Conservation (phyloP, 352 stramenopile genomes). For the Plasmopara halstedii region DNA sequence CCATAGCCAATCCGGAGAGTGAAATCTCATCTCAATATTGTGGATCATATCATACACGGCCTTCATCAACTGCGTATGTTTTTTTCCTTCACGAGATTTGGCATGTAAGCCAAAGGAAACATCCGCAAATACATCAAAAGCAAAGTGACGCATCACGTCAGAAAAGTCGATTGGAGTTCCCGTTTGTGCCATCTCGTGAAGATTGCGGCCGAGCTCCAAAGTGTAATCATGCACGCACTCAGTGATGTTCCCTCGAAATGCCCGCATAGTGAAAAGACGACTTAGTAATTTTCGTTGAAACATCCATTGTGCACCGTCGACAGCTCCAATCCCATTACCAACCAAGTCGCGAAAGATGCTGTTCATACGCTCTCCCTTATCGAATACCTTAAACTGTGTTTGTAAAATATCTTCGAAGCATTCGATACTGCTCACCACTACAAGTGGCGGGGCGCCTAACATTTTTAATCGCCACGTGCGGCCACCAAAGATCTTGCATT, state of each 20-base stretch:
- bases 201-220: constrained; percentile 16
- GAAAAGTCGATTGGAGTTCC: constrained; percentile 19
- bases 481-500: constrained; percentile 29
- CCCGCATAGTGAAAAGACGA: constrained; percentile 65
- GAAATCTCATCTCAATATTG: constrained; percentile 36
- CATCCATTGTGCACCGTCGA: constrained; percentile 40
- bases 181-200: constrained; percentile 11
- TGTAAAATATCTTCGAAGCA: constrained; percentile 39
- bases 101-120: constrained; percentile 46
- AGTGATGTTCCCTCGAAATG: constrained; percentile 30
- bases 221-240: constrained; percentile 35
- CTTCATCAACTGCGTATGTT: constrained; percentile 43
- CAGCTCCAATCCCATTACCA: constrained; percentile 47
- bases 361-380: constrained; percentile 43
- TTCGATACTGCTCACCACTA: constrained; percentile 31
- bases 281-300: constrained; percentile 63
- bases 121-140: constrained; percentile 50
- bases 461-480: constrained; percentile 30
- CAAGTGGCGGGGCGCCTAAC: constrained; percentile 26
- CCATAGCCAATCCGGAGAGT: constrained; percentile 42
- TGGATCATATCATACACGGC: constrained; percentile 30
- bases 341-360: constrained; percentile 38
- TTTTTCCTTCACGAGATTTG: constrained; percentile 26
- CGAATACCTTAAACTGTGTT: constrained; percentile 62
- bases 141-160: constrained; percentile 39